Percentiles rank a stretch among this genome's conserved stretches.
These are phyloP conservation scores for Cucurbita moschata DNA, from an alignment of 306 rosid genomes.

Conservation along the genomic window DNA sequence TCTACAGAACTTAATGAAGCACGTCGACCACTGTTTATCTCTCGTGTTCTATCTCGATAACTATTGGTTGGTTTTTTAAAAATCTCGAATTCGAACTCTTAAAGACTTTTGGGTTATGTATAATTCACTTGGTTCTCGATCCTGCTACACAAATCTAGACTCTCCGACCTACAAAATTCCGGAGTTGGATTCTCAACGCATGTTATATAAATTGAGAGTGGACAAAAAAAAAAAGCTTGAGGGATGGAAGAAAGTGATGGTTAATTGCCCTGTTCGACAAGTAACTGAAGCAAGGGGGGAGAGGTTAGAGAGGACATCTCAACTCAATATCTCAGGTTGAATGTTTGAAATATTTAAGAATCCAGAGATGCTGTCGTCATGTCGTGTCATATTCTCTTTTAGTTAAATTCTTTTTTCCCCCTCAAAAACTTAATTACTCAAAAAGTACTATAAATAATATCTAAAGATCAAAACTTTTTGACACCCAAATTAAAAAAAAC, in stretches of 20 bases:
- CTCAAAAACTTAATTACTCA: not conserved
- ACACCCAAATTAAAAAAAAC: not conserved
- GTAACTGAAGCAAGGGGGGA: not conserved
- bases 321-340: slow-evolving; percentile 5
- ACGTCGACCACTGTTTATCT: too few relatives aligned
- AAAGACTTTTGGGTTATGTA: not conserved
- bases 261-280: not conserved
- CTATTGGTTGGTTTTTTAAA: too few relatives aligned
- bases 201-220: not conserved
- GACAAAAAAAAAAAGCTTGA: not conserved
- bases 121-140: not conserved
- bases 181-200: not conserved
- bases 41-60: too few relatives aligned
- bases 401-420: not conserved
- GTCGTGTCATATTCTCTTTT: not conserved
- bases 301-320: not conserved
- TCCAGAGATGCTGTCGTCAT: not conserved
- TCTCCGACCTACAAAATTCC: not conserved
- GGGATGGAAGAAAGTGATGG: not conserved
- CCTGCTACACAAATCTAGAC: not conserved
- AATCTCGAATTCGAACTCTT: not conserved
- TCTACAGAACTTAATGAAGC: too few relatives aligned
- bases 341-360: not conserved
- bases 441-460: not conserved
- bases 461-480: not conserved